phyloP scores from a whole-genome alignment of 2,329 filamentous ascomycete species.

The Lachnellula hyalina region DNA sequence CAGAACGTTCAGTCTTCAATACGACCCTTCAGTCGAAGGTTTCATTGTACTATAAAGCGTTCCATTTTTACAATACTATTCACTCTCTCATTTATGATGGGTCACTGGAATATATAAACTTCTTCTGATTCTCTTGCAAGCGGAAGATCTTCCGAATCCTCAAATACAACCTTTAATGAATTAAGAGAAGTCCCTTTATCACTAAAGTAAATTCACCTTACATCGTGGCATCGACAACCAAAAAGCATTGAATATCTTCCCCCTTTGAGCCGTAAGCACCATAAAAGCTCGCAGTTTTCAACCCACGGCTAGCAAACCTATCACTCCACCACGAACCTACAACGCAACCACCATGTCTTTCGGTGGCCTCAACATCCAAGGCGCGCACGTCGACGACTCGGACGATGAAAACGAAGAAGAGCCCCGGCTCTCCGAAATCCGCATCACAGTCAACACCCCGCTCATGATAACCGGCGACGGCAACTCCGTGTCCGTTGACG shows the following conservation, averaged over 20 bases:
- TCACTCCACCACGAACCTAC: background rate
- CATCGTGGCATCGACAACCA: background rate
- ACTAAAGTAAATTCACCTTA: background rate
- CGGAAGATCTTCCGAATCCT: too few relatives aligned
- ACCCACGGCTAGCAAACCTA: background rate
- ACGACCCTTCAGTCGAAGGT: background rate
- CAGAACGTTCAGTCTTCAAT: background rate
- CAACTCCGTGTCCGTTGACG: conserved; percentile 42
- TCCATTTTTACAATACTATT: too few relatives aligned
- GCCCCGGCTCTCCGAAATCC: conserved; percentile 35
- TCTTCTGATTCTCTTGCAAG: too few relatives aligned
- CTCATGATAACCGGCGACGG: conserved; percentile 42
- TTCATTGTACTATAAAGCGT: too few relatives aligned
- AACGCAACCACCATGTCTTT: background rate
- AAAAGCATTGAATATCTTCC: background rate
- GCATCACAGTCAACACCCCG: conserved; percentile 44
- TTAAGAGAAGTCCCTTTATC: background rate
- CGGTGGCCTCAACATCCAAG: conserved; percentile 1
- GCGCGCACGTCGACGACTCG: conserved; percentile 11
- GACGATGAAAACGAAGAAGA: conserved; percentile 17
- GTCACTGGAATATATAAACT: too few relatives aligned
- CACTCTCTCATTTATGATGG: too few relatives aligned
- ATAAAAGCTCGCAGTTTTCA: background rate
- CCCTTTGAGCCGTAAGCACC: background rate
- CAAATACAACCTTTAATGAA: too few relatives aligned